Conservation (phyloP, 257 asterid genomes). For the Solanum microdontum region DNA sequence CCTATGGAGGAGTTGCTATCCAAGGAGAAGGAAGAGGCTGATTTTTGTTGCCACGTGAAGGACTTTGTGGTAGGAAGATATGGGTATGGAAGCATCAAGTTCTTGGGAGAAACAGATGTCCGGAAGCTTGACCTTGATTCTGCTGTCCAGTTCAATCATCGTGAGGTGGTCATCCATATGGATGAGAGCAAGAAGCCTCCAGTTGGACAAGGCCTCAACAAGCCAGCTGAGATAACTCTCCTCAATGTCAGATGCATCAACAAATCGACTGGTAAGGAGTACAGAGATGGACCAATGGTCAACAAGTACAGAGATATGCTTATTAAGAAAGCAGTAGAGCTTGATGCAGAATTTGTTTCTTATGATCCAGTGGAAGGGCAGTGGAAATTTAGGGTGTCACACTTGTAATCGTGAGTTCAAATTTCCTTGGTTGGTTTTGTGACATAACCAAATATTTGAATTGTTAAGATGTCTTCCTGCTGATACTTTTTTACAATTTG, state of each 20-base stretch:
- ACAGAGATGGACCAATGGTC: slow-evolving; percentile 49
- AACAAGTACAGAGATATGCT: slow-evolving; percentile 55
- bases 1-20: slow-evolving; percentile 21
- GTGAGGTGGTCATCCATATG: slow-evolving; percentile 55
- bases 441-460: neutral
- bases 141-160: slow-evolving; percentile 44
- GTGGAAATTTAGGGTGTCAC: slow-evolving; percentile 69
- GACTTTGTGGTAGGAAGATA: slow-evolving; percentile 69
- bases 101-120: slow-evolving; percentile 77
- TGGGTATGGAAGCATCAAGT: slow-evolving; percentile 71
- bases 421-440: neutral
- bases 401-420: slow-evolving; percentile 19
- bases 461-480: neutral
- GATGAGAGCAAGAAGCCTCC: slow-evolving; percentile 74
- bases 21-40: slow-evolving; percentile 68
- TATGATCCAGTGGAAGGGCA: slow-evolving; percentile 62
- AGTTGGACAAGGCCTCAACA: slow-evolving; percentile 74
- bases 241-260: slow-evolving; percentile 63
- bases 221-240: slow-evolving; percentile 72
- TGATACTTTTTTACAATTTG: neutral
- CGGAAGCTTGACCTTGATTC: slow-evolving; percentile 71
- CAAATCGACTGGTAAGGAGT: slow-evolving; percentile 43
- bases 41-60: slow-evolving; percentile 55
- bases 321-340: slow-evolving; percentile 51
- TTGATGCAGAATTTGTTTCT: slow-evolving; percentile 70